Percentiles rank a stretch among this genome's conserved stretches.
Conservation (phyloP, 2,329 filamentous ascomycete genomes). For the Sporothrix globosa region DNA sequence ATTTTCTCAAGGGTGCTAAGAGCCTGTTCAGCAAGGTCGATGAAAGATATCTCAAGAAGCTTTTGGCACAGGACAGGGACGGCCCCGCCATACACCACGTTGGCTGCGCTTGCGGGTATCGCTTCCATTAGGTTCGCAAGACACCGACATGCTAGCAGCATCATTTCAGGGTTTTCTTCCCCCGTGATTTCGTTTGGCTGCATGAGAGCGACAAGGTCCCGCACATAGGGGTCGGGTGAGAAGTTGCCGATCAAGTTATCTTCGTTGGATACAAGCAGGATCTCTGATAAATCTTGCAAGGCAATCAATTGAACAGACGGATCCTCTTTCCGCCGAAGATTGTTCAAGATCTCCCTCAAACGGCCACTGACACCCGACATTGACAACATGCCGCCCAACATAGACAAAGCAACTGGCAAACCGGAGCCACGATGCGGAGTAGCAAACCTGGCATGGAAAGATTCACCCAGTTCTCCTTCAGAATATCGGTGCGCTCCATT, state of each 20-base stretch:
- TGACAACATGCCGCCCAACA: slow-evolving; percentile 90
- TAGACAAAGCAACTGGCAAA: slow-evolving; percentile 79
- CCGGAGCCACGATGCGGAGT: slow-evolving; percentile 65
- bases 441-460: slow-evolving; percentile 67
- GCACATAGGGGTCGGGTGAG: slow-evolving; percentile 90
- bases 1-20: slow-evolving; percentile 97
- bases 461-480: slow-evolving; percentile 50
- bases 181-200: slow-evolving; percentile 78
- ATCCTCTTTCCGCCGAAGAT: slow-evolving; percentile 81
- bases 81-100: slow-evolving; percentile 95
- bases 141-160: slow-evolving; percentile 94
- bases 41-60: slow-evolving; percentile 92
- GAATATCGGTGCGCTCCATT: slow-evolving; percentile 42
- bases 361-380: slow-evolving; percentile 82
- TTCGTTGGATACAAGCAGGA: slow-evolving; percentile 91
- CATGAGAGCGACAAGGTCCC: slow-evolving; percentile 91
- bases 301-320: slow-evolving; percentile 87
- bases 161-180: slow-evolving; percentile 93
- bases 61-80: slow-evolving; percentile 95
- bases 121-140: slow-evolving; percentile 98
- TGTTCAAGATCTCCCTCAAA: slow-evolving; percentile 75
- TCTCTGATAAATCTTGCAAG: slow-evolving; percentile 88
- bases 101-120: slow-evolving; percentile 85
- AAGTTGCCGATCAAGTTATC: slow-evolving; percentile 96
- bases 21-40: slow-evolving; percentile 95